Conservation (phyloP, 169 alveolate species). For the Plasmodium vinckei region DNA sequence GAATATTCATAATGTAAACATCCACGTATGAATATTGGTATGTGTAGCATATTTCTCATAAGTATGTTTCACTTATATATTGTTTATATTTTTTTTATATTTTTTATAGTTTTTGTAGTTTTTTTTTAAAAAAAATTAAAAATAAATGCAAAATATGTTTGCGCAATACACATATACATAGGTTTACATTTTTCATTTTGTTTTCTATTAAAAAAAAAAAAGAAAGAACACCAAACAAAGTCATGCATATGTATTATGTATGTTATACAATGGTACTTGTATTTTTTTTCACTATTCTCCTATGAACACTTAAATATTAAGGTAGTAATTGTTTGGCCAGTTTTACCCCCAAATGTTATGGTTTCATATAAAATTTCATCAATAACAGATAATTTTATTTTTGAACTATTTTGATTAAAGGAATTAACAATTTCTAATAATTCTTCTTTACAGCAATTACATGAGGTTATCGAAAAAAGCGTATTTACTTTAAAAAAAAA, state of each 20-base stretch:
- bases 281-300: neutral
- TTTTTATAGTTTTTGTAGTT: no score
- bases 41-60: no score
- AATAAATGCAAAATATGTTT: no score
- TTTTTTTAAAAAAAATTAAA: no score
- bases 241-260: neutral
- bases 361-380: constrained; percentile 66
- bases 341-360: constrained; percentile 42
- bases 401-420: constrained; percentile 16
- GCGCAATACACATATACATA: no score
- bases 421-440: constrained; percentile 38
- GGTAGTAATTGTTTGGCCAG: constrained; percentile 49
- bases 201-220: no score
- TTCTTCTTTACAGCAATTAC: constrained; percentile 83
- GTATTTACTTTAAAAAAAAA: constrained; percentile 72
- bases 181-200: no score
- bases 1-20: no score
- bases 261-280: neutral
- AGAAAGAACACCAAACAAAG: no score
- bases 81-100: no score
- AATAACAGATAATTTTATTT: constrained; percentile 9
- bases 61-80: no score
- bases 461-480: constrained; percentile 76
- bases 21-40: no score
- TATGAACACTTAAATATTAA: constrained; percentile 32